Conservation (phyloP, 164 flowering plant genomes). For the Liquidambar formosana region DNA sequence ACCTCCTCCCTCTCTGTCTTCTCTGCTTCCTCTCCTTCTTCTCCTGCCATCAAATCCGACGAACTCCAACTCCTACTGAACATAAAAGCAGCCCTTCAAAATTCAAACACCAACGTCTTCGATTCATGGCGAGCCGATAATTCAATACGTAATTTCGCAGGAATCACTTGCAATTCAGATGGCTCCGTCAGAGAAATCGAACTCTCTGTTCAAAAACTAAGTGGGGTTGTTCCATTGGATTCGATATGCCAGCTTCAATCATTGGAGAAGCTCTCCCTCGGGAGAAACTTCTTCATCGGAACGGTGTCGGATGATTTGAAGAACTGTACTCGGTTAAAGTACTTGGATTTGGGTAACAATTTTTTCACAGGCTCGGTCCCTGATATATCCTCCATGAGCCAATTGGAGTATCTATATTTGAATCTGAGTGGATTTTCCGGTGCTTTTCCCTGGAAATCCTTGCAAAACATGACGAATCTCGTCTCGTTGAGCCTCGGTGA, state of each 20-base stretch:
- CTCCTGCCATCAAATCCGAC: constrained; percentile 24
- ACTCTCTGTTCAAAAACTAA: constrained; percentile 32
- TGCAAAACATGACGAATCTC: constrained; percentile 36
- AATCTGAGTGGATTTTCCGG: constrained; percentile 56
- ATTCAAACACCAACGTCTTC: constrained; percentile 29
- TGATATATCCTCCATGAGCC: constrained; percentile 34
- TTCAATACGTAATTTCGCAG: constrained; percentile 37
- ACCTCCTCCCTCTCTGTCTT: constrained; percentile 5
- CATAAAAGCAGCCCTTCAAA: constrained; percentile 37
- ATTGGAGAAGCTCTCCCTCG: constrained; percentile 51
- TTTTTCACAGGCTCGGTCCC: constrained; percentile 48
- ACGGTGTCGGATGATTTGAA: constrained; percentile 29
- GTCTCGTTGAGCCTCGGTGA: constrained; percentile 51
- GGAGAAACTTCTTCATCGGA: constrained; percentile 45
- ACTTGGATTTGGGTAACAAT: constrained; percentile 59
- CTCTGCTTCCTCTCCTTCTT: neutral
- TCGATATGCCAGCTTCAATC: constrained; percentile 44
- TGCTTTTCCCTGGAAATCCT: constrained; percentile 59
- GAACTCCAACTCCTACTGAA: constrained; percentile 38
- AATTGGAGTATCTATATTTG: constrained; percentile 33
- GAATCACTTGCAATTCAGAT: constrained; percentile 33
- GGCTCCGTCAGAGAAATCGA: constrained; percentile 45
- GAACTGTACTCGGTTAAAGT: constrained; percentile 38
- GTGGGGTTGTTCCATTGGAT: constrained; percentile 41
- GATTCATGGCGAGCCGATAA: constrained; percentile 32